Conservation (phyloP, 2,329 filamentous ascomycete species). For the Moelleriella libera region DNA sequence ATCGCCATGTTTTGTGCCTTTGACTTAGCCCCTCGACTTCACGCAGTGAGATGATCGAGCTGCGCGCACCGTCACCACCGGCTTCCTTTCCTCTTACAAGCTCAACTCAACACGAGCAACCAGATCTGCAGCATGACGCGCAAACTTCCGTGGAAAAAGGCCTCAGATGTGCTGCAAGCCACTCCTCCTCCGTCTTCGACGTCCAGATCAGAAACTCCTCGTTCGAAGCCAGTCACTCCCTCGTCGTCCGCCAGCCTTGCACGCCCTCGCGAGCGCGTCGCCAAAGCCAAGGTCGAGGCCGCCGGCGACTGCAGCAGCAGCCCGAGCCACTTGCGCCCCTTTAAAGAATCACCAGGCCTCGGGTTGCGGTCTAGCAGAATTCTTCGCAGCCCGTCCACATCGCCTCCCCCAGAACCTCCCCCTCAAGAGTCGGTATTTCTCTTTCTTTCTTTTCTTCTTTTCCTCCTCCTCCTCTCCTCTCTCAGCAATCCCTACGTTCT, state of each 20-base stretch:
- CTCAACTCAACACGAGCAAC: not conserved
- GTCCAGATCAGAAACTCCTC: not conserved
- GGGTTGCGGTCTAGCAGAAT: no score
- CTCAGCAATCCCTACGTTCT: no score
- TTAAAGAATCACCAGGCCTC: no score
- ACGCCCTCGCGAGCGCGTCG: not conserved
- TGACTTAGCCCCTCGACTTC: no score
- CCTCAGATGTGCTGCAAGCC: not conserved
- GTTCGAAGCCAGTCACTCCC: not conserved
- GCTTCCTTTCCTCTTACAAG: not conserved
- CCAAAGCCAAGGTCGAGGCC: no score
- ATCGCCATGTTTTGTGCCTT: no score
- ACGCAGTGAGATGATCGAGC: not conserved
- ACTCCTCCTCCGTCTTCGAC: not conserved
- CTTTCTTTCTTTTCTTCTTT: not conserved
- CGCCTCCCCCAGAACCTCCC: conserved; percentile 34
- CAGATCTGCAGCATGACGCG: conserved; percentile 1
- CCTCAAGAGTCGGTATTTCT: conserved; percentile 24
- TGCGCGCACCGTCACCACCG: not conserved
- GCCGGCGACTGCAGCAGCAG: no score
- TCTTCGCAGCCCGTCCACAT: conserved; percentile 29
- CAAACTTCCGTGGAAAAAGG: conserved; percentile 4
- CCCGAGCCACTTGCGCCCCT: no score
- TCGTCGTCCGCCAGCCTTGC: not conserved
- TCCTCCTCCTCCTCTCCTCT: not conserved